Base-by-base conservation (phyloP, 106 monocot genomes). In the Dendrobium nobile region DNA sequence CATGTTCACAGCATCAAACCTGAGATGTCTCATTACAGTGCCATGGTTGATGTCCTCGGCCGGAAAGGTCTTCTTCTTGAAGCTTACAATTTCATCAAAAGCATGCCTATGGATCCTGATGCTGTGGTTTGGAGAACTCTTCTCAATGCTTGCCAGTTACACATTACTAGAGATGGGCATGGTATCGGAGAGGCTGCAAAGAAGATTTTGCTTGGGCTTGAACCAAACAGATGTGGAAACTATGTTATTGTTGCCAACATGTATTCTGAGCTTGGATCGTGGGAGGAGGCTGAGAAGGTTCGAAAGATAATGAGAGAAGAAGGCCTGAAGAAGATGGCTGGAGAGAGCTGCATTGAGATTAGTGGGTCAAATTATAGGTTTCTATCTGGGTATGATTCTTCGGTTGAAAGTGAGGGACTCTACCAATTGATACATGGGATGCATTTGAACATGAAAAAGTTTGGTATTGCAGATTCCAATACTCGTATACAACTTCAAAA, bases 51-150 rank as follows among this genome's bases (percentile, higher is more conserved):
- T 80, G 79, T 92, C 0, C 84, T 95, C 1, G 87, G 92, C 5
- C 82, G 92, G 68, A 88, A 82, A 15, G 92, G 90, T 20, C 82
- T 37, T 33, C 88, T 95, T 67, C 67, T 55, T 13, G 88, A 95
- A 67, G 95, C 92, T 4, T 85, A 83, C 31, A 42, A 76, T n/a
- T 95, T 90, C 76, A 87, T 90, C 2, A 54, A 78, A 56, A 73
- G 15, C 41, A 95, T 92, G 87, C 85, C 84, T 2, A 13, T 88
- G 0, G 84, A 90, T 31, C 83, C 90, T 20, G 92, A 95, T 78
- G 87, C 90, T 8, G 90, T 95, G 4, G 88, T 92, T 8, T 95
- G 95, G 95, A 80, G 95, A 80, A 95, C 90, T n/a, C 48, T 92
- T 37, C 65, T 92, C 16, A 85, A 87, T 37, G 87, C 92, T 0